Percentiles rank a stretch among this genome's conserved stretches.
Evolutionary conservation across 2,329 filamentous ascomycete species (phyloP).

Genomic region (Penicillium sp.): DNA sequence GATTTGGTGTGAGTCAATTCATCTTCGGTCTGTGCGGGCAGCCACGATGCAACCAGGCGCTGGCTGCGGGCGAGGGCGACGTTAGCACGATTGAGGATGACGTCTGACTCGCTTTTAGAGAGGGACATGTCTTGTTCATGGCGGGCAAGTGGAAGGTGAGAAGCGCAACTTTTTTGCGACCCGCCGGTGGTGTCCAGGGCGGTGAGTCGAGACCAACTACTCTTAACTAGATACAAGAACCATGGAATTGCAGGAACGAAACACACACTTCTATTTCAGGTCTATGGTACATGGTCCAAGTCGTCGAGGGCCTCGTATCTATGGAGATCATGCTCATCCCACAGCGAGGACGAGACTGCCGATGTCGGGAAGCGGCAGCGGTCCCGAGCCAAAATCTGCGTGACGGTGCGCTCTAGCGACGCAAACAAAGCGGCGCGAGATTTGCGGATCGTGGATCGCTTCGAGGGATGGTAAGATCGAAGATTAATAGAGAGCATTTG

Average conservation of each 20-base stretch:
- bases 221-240: no score
- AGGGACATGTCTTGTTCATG: constrained; percentile 27
- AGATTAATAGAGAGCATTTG: no score
- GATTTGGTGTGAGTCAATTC: constrained; percentile 41
- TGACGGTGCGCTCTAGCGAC: neutral
- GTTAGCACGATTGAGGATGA: constrained; percentile 55
- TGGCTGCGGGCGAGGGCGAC: constrained; percentile 55
- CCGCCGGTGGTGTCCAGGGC: no score
- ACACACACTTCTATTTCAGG: no score
- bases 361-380: neutral
- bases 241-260: no score
- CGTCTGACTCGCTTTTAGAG: constrained; percentile 48
- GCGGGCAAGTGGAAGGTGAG: neutral
- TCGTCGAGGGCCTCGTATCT: neutral
- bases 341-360: neutral
- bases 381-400: neutral
- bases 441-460: neutral
- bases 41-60: constrained; percentile 55
- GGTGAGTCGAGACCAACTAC: no score
- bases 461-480: no score
- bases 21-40: constrained; percentile 48
- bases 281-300: neutral
- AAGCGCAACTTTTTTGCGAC: constrained; percentile 8
- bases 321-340: neutral
- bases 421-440: neutral